Percentiles rank a stretch among this genome's conserved stretches.
Evolutionary conservation across 2,329 filamentous ascomycete species (phyloP).

Genomic region (Penicillium sp.): DNA sequence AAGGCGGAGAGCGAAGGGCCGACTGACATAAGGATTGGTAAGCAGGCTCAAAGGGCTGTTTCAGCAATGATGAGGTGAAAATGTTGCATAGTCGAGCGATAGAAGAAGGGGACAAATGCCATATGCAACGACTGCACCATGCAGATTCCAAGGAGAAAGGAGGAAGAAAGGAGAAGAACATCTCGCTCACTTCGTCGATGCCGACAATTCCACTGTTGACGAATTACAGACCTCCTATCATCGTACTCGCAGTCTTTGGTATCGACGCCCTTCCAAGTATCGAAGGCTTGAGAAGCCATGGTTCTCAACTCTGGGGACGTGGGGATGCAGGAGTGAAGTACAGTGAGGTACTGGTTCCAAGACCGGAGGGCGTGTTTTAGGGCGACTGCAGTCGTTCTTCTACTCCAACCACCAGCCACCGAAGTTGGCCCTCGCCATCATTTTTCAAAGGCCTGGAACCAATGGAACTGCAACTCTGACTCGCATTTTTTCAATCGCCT

Average conservation of each 20-base stretch:
- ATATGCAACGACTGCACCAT: no score
- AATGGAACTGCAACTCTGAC: neutral
- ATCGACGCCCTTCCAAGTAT: constrained; percentile 3
- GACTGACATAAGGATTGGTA: no score
- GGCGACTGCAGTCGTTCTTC: neutral
- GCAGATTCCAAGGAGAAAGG: no score
- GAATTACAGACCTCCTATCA: neutral
- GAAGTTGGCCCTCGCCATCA: no score
- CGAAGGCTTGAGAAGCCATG: neutral
- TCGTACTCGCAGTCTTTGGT: neutral
- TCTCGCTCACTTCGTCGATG: neutral
- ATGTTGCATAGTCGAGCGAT: no score
- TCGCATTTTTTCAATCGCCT: constrained; percentile 5
- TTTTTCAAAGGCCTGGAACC: neutral
- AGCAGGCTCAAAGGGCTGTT: no score
- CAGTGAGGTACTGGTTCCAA: constrained; percentile 4
- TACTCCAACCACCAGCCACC: neutral
- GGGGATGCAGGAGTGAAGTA: neutral
- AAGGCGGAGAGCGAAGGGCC: no score
- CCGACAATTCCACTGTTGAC: constrained; percentile 3
- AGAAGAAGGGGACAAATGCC: no score
- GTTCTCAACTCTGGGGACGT: neutral
- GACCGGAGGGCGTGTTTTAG: constrained; percentile 11
- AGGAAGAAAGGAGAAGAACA: neutral
- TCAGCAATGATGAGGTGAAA: no score